These are phyloP conservation scores for Chaetomium cochliodes DNA, from an alignment of 495 filamentous ascomycete species.

Conservation along the genomic window DNA sequence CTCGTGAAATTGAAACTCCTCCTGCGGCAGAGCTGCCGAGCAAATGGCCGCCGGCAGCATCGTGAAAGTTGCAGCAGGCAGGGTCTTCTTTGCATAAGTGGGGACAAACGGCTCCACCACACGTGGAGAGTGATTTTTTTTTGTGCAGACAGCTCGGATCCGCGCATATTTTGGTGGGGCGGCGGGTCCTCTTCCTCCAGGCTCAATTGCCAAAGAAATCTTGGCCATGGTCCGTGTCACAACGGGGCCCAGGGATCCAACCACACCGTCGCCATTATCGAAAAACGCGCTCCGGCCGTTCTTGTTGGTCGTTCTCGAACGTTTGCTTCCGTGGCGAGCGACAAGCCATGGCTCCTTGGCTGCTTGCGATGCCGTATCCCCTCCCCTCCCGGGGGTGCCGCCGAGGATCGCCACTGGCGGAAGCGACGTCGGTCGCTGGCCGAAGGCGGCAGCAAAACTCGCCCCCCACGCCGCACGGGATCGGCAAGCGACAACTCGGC, in stretches of 20 bases:
- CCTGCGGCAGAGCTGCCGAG: constrained; percentile 6
- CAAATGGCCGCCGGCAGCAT: constrained; percentile 12
- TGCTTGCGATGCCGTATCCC: too few relatives aligned
- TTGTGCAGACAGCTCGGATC: constrained; percentile 16
- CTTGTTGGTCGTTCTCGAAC: neutral
- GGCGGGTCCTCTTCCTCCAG: constrained; percentile 6
- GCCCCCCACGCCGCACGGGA: constrained; percentile 14
- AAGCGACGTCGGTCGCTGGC: neutral
- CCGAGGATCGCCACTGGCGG: neutral
- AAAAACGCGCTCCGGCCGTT: neutral
- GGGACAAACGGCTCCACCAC: constrained; percentile 12
- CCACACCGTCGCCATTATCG: constrained; percentile 14
- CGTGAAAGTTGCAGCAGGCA: constrained; percentile 2
- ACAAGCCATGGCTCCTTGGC: too few relatives aligned
- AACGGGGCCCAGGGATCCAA: neutral
- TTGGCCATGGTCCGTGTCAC: constrained; percentile 1
- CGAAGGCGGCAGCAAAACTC: constrained; percentile 1
- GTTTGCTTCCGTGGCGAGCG: neutral
- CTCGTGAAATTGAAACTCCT: constrained; percentile 17
- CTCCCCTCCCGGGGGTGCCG: too few relatives aligned
- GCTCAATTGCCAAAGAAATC: constrained; percentile 5
- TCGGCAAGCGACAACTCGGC: constrained; percentile 16
- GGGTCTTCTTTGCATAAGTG: constrained; percentile 5
- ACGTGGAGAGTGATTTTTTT: constrained; percentile 22
- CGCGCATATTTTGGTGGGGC: constrained; percentile 5